A percentile compares a stretch with the other conserved stretches of the same genome.
These are phyloP conservation scores for Ligustrum vulgare DNA, from an alignment of 257 asterid species.

Conservation along the genomic window DNA sequence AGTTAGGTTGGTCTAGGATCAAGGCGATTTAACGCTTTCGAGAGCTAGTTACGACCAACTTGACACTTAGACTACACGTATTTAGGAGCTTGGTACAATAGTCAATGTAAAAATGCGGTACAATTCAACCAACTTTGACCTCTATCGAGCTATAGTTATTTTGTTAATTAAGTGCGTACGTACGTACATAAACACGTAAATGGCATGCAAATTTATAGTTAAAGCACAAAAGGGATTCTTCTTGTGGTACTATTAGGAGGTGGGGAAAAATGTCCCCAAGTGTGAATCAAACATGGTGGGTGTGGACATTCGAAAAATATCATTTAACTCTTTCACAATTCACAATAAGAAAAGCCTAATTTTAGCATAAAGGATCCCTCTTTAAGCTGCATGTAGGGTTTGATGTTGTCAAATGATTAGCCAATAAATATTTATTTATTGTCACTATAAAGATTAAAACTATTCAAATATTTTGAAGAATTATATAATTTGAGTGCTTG, in stretches of 20 bases:
- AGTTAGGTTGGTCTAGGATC: constrained; percentile 22
- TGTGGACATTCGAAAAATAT: neutral
- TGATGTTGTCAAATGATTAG: constrained; percentile 34
- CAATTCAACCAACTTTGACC: neutral
- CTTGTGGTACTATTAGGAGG: neutral
- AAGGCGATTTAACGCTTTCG: neutral
- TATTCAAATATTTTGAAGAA: neutral
- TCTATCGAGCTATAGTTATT: neutral
- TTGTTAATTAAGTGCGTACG: no score
- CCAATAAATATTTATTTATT: constrained; percentile 12
- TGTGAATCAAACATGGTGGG: neutral
- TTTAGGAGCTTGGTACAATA: no score
- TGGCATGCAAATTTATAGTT: neutral
- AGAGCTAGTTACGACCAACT: neutral
- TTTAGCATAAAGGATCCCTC: constrained; percentile 19
- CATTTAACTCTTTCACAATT: neutral
- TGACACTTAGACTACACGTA: neutral
- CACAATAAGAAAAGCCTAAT: neutral
- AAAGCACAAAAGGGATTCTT: neutral
- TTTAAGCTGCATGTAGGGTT: constrained; percentile 33
- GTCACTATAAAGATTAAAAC: neutral
- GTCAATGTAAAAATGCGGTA: no score
- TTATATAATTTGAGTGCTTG: neutral
- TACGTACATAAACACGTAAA: neutral
- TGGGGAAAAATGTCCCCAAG: neutral